Evolutionary conservation across 805 yeast species (phyloP).

Genomic region (Torulaspora franciscae): DNA sequence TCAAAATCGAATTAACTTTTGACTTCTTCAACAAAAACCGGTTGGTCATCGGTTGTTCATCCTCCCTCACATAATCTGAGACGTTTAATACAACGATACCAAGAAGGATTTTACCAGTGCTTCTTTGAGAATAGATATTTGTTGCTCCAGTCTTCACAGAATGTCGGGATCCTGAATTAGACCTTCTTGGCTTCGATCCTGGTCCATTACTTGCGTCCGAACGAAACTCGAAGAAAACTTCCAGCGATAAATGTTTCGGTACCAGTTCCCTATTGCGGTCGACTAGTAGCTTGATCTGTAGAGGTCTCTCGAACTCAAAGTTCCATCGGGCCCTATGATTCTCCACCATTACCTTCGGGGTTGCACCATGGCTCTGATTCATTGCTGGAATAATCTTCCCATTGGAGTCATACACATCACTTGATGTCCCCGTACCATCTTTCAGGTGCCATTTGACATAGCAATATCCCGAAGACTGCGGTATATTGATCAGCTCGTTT

Average conservation of each 20-base stretch:
- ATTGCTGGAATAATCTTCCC: slow-evolving; percentile 32
- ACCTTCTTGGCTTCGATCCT: slow-evolving; percentile 7
- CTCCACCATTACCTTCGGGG: slow-evolving; percentile 42
- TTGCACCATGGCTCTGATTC: slow-evolving; percentile 36
- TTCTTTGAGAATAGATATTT: slow-evolving; percentile 27
- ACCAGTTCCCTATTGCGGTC: slow-evolving; percentile 37
- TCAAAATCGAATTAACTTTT: slow-evolving; percentile 76
- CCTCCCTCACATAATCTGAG: slow-evolving; percentile 57
- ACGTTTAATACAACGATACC: slow-evolving; percentile 68
- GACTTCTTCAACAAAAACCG: slow-evolving; percentile 71
- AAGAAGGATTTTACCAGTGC: slow-evolving; percentile 42
- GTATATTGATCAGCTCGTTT: slow-evolving; percentile 75
- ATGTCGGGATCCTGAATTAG: slow-evolving; percentile 8
- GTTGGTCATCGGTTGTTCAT: slow-evolving; percentile 47
- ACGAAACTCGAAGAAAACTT: slow-evolving; percentile 42
- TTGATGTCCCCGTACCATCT: slow-evolving; percentile 40
- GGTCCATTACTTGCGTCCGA: slow-evolving; percentile 10
- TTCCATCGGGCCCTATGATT: slow-evolving; percentile 53
- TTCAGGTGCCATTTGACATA: slow-evolving; percentile 58
- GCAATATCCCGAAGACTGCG: slow-evolving; percentile 68
- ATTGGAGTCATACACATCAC: slow-evolving; percentile 5
- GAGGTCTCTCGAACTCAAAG: slow-evolving; percentile 34
- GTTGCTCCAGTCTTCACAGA: slow-evolving; percentile 6
- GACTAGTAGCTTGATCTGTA: slow-evolving; percentile 41
- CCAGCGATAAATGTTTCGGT: slow-evolving; percentile 38